Conservation (phyloP, 257 asterid species). For the Marsdenia floribunda region DNA sequence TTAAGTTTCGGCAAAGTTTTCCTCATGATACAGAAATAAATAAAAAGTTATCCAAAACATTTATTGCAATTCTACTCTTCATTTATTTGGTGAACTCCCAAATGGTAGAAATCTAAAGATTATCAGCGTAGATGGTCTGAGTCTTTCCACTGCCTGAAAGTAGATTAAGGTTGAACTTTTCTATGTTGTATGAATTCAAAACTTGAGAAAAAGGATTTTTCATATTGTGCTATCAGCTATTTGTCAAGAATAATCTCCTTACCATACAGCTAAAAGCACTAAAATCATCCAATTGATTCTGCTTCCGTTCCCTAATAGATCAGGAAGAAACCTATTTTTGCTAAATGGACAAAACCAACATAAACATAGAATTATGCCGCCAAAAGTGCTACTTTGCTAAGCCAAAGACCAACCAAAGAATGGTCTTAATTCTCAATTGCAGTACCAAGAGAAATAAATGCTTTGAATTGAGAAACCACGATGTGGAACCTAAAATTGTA, state of each 20-base stretch:
- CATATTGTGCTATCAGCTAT: background rate
- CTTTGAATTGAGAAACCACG: background rate
- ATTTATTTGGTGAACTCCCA: background rate
- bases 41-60: no score
- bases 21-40: background rate
- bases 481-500: background rate
- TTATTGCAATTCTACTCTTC: constrained; percentile 2
- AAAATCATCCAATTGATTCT: background rate
- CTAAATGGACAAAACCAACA: background rate
- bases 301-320: background rate
- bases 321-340: background rate
- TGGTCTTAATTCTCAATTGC: background rate
- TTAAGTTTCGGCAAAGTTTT: background rate
- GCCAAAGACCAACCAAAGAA: background rate
- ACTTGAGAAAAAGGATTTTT: background rate
- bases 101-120: background rate
- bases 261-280: background rate
- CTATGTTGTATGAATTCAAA: background rate
- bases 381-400: constrained; percentile 3
- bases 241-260: background rate
- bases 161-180: background rate
- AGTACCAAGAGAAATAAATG: background rate
- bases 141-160: background rate
- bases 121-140: background rate
- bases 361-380: background rate